These are phyloP conservation scores for Talaromyces trachyspermus DNA, from an alignment of 495 filamentous ascomycete species.

Conservation along the genomic window DNA sequence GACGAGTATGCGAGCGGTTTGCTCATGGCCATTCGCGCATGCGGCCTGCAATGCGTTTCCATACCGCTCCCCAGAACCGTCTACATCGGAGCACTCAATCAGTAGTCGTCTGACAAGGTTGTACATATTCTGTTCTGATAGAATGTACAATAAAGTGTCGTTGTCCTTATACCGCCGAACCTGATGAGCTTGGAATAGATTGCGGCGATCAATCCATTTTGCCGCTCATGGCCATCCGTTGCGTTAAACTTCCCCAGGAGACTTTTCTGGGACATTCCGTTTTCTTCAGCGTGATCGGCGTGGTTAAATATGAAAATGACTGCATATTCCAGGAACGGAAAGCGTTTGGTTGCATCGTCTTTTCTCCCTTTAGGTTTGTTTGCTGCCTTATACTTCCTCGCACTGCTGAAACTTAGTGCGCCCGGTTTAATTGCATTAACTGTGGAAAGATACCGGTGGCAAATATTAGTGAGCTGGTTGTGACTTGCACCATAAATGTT, in stretches of 20 bases:
- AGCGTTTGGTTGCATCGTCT: slow-evolving; percentile 6
- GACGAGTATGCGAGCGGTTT: not conserved
- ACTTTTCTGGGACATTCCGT: slow-evolving; percentile 28
- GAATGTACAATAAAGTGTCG: slow-evolving; percentile 38
- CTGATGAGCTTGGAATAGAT: slow-evolving; percentile 26
- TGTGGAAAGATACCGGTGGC: slow-evolving; percentile 20
- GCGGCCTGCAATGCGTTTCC: slow-evolving; percentile 8
- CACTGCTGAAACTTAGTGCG: slow-evolving; percentile 15
- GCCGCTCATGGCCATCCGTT: not conserved
- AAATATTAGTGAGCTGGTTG: slow-evolving; percentile 22
- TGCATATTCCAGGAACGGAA: slow-evolving; percentile 43
- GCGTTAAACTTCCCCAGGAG: slow-evolving; percentile 16
- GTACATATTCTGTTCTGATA: slow-evolving; percentile 33
- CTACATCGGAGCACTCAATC: slow-evolving; percentile 11
- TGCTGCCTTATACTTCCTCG: slow-evolving; percentile 11
- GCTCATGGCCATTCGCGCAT: slow-evolving; percentile 2
- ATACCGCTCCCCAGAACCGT: not conserved
- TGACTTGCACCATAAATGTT: slow-evolving; percentile 24
- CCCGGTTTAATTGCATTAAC: slow-evolving; percentile 1
- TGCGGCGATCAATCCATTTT: slow-evolving; percentile 31
- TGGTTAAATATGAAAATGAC: slow-evolving; percentile 34
- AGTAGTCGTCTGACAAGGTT: slow-evolving; percentile 32
- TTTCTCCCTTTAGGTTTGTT: slow-evolving; percentile 5
- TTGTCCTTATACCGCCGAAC: slow-evolving; percentile 22
- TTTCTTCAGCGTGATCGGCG: slow-evolving; percentile 27